Conservation (phyloP, 257 asterid genomes). For the Nicotiana undulata region DNA sequence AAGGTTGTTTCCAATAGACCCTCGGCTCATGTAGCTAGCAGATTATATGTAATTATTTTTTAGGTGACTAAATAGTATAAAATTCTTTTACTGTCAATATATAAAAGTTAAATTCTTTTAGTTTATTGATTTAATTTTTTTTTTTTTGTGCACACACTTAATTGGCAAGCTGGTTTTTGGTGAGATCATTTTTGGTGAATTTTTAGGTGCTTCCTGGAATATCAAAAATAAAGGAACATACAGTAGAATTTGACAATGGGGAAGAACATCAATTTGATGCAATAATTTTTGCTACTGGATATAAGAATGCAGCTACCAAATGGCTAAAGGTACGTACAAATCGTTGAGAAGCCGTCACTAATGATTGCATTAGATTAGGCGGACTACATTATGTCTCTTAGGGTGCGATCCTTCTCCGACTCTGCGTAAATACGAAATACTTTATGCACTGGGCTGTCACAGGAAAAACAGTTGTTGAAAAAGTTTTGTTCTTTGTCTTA, state of each 20-base stretch:
- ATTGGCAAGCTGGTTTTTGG: neutral
- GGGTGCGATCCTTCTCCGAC: no score
- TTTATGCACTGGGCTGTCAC: neutral
- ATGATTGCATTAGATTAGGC: no score
- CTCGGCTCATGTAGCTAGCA: no score
- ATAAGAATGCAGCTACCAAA: constrained; percentile 31
- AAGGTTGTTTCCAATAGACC: no score
- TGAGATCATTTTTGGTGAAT: neutral
- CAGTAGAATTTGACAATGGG: constrained; percentile 28
- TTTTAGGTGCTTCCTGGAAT: constrained; percentile 40
- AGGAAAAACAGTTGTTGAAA: neutral
- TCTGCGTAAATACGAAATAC: no score
- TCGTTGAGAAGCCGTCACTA: no score
- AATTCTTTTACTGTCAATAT: neutral
- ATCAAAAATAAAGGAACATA: constrained; percentile 7
- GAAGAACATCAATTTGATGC: constrained; percentile 19
- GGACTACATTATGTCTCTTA: no score
- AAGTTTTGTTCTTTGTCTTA: no score
- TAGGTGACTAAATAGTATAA: neutral
- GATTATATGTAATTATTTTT: neutral
- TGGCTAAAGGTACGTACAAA: constrained; percentile 36
- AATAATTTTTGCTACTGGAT: constrained; percentile 56
- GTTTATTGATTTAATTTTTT: neutral
- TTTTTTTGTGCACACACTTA: neutral
- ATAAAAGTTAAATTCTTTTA: neutral